Percentiles rank a stretch among this genome's conserved stretches.
Conservation (phyloP, 306 rosid genomes). For the Cucurbita argyrosperma region DNA sequence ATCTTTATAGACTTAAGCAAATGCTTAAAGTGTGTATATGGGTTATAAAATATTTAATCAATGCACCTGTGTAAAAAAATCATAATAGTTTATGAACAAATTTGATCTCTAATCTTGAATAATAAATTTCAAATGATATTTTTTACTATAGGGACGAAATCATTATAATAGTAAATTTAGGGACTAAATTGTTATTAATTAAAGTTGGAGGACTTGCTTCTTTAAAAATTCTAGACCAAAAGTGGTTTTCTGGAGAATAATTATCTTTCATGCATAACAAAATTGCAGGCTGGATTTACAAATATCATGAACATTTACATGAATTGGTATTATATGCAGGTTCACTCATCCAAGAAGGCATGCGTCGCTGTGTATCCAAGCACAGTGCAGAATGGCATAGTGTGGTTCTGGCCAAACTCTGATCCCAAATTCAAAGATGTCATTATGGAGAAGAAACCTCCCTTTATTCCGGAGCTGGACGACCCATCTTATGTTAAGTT, state of each 20-base stretch:
- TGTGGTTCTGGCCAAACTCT: slow-evolving; percentile 88
- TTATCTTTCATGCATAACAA: neutral
- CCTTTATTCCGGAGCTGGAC: slow-evolving; percentile 56
- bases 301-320: neutral
- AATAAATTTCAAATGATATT: too few relatives aligned
- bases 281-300: neutral
- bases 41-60: too few relatives aligned
- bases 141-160: too few relatives aligned
- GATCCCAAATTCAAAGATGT: slow-evolving; percentile 74
- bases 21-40: too few relatives aligned
- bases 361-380: slow-evolving; percentile 72
- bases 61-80: too few relatives aligned
- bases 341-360: slow-evolving; percentile 60
- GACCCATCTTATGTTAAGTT: slow-evolving; percentile 49
- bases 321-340: slow-evolving; percentile 29
- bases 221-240: too few relatives aligned
- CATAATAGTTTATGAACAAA: too few relatives aligned
- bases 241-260: neutral
- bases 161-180: too few relatives aligned
- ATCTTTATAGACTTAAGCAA: too few relatives aligned
- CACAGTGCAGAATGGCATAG: slow-evolving; percentile 55
- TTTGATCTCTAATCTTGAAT: too few relatives aligned
- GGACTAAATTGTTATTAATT: too few relatives aligned
- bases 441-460: slow-evolving; percentile 42
- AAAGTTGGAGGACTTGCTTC: too few relatives aligned